Evolutionary conservation across 106 monocot genomes (phyloP), one percentile per base, ranked within the genome.

Genomic region (Vanilla planifolia): DNA sequence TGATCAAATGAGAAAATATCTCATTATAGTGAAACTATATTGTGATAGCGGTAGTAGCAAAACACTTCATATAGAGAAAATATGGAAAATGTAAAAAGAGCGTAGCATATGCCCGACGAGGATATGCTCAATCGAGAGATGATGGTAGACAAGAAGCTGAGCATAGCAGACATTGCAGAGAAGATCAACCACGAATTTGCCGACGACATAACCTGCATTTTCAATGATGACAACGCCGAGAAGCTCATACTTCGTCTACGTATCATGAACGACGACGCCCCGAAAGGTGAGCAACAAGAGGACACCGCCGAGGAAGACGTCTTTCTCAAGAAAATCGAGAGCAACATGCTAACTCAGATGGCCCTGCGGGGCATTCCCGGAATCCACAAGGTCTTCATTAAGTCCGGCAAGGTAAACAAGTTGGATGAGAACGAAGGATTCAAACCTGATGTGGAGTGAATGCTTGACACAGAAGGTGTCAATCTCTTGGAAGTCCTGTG

Each of bases 81-180:
- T 80, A 75, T 85, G 13, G 98, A 98, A 17, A 92, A 92, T 80
- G 98, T 98, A 16, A 78, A 65, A 35, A 92, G 92, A 11, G 92
- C 92, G 39, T 98, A 88, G 80, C 92, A 98, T 63, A 98, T 98
- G 98, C 98, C 98, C 10, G 98, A 98, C 64, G 98, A 98, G 59
- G 98, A 98, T 28, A 68, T 98, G 23, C 76, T 92, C 37, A 92
- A 92, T 51, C 71, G 88, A 25, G 92, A 88, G 71, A 92, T 88
- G 88, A 92, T 92, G 92, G 88, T 92, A 56, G 92, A 92, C 55
- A 91, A 91, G 74, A 91, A 91, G 61, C 57, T 91, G 66, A 91
- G 90, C 78, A 92, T 92, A 88, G 92, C 92, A 22, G 86, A 84
- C 63, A 92, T 92, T 68, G 92, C 92, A 26, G 92, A 86, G 70